Evolutionary conservation across 192 early-diverging fungal species (phyloP).

Genomic region (Dispira parvispora): DNA sequence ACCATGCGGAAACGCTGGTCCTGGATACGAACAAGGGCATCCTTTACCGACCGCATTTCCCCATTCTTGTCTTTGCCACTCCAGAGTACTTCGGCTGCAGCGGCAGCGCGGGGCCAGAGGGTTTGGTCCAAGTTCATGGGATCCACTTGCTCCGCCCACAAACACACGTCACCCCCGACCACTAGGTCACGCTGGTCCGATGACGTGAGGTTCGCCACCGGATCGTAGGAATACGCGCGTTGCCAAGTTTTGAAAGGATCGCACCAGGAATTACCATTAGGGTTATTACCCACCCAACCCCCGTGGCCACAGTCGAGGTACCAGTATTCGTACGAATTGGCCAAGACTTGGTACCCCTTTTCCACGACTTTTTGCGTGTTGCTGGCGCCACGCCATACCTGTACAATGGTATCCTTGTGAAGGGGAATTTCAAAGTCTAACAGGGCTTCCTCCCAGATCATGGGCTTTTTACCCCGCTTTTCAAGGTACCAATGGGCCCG

Average conservation of each 20-base stretch:
- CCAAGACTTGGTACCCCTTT: slow-evolving; percentile 47
- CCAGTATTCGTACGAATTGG: slow-evolving; percentile 39
- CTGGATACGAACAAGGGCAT: slow-evolving; percentile 45
- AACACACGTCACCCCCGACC: slow-evolving; percentile 46
- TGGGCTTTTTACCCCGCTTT: slow-evolving; percentile 32
- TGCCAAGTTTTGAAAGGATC: slow-evolving; percentile 59
- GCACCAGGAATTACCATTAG: slow-evolving; percentile 51
- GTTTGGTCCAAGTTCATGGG: slow-evolving; percentile 33
- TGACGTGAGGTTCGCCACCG: slow-evolving; percentile 34
- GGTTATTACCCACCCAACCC: slow-evolving; percentile 47
- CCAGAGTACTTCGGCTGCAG: slow-evolving; percentile 52
- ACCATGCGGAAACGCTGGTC: slow-evolving; percentile 57
- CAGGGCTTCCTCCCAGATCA: slow-evolving; percentile 71
- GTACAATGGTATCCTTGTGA: slow-evolving; percentile 44
- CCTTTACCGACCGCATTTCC: slow-evolving; percentile 32
- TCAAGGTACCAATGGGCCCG: slow-evolving; percentile 31
- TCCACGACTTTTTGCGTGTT: slow-evolving; percentile 36
- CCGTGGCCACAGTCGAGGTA: slow-evolving; percentile 70
- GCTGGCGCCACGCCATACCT: slow-evolving; percentile 50
- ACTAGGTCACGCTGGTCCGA: slow-evolving; percentile 34
- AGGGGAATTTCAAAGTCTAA: slow-evolving; percentile 33
- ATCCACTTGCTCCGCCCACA: slow-evolving; percentile 58
- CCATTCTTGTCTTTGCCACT: slow-evolving; percentile 35
- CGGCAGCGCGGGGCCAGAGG: slow-evolving; percentile 53
- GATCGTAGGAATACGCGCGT: slow-evolving; percentile 48